Conservation (phyloP, 805 yeast genomes). For the Saccharomycopsis fibuligera region DNA sequence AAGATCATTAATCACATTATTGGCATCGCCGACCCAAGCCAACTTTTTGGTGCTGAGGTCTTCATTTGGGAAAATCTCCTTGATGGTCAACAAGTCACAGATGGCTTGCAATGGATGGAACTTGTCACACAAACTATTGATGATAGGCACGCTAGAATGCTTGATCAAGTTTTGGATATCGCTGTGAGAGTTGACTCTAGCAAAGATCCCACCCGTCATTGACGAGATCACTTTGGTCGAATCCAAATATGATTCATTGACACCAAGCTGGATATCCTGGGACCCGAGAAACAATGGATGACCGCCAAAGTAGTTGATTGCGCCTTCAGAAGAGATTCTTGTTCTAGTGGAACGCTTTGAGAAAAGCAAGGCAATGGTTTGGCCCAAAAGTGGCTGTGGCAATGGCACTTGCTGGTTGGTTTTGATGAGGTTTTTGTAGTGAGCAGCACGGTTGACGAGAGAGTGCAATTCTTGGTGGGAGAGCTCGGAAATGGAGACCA, state of each 20-base stretch:
- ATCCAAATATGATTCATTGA: slow-evolving; percentile 85
- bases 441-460: slow-evolving; percentile 67
- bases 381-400: slow-evolving; percentile 54
- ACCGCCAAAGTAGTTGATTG: slow-evolving; percentile 87
- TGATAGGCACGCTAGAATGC: slow-evolving; percentile 83
- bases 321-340: slow-evolving; percentile 90
- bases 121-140: slow-evolving; percentile 87
- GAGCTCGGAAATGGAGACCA: slow-evolving; percentile 76
- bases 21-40: slow-evolving; percentile 96
- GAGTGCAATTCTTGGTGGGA: slow-evolving; percentile 62
- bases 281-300: slow-evolving; percentile 95
- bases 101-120: slow-evolving; percentile 96
- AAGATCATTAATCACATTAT: slow-evolving; percentile 91
- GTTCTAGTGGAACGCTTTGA: slow-evolving; percentile 94
- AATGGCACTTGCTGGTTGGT: slow-evolving; percentile 35
- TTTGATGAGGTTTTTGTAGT: slow-evolving; percentile 54
- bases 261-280: slow-evolving; percentile 95
- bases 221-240: slow-evolving; percentile 86
- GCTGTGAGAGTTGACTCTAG: slow-evolving; percentile 83
- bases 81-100: slow-evolving; percentile 81
- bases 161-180: slow-evolving; percentile 75
- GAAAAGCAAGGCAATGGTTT: slow-evolving; percentile 76
- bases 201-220: slow-evolving; percentile 95
- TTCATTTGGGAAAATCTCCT: slow-evolving; percentile 61
- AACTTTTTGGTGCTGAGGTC: slow-evolving; percentile 50